These are phyloP conservation scores for Aspergillus clavatus DNA, from an alignment of 2,329 filamentous ascomycete species.

Conservation along the genomic window DNA sequence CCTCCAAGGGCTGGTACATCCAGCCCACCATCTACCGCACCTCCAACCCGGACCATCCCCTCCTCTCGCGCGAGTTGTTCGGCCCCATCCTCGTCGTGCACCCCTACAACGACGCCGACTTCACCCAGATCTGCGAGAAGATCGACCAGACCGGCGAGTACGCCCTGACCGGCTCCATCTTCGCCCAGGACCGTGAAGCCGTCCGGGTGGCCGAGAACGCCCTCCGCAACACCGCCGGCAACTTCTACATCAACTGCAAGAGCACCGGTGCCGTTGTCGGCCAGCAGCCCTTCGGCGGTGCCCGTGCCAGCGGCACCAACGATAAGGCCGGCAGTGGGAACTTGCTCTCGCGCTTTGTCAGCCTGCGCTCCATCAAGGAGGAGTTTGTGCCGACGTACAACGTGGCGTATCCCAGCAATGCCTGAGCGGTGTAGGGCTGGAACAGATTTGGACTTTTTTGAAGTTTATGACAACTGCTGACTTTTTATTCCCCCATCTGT, in stretches of 20 bases:
- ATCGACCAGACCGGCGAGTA: conserved; percentile 41
- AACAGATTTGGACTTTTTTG: no score
- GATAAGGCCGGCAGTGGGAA: conserved; percentile 67
- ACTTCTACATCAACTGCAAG: conserved; percentile 44
- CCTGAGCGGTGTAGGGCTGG: no score
- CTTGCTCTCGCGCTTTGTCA: conserved; percentile 62
- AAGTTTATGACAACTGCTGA: no score
- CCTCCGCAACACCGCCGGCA: conserved; percentile 37
- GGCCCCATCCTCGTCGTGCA: conserved; percentile 70
- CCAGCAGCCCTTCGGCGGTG: conserved; percentile 68
- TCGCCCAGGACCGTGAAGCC: conserved; percentile 37
- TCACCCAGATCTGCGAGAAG: conserved; percentile 54
- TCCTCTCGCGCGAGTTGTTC: conserved; percentile 76
- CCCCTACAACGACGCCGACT: conserved; percentile 71
- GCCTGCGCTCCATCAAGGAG: conserved; percentile 66
- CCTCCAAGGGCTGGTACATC: conserved; percentile 74
- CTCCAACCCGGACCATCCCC: conserved; percentile 66
- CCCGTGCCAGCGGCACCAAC: conserved; percentile 65
- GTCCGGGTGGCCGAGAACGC: conserved; percentile 33
- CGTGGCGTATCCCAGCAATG: conserved; percentile 69
- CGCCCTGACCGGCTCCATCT: conserved; percentile 42
- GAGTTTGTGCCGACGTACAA: conserved; percentile 62
- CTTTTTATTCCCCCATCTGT: conserved; percentile 17
- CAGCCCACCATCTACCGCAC: conserved; percentile 78
- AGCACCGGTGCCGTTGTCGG: conserved; percentile 67